Evolutionary conservation across 2,329 filamentous ascomycete genomes (phyloP).

Genomic region (Paraconiothyrium brasiliense): DNA sequence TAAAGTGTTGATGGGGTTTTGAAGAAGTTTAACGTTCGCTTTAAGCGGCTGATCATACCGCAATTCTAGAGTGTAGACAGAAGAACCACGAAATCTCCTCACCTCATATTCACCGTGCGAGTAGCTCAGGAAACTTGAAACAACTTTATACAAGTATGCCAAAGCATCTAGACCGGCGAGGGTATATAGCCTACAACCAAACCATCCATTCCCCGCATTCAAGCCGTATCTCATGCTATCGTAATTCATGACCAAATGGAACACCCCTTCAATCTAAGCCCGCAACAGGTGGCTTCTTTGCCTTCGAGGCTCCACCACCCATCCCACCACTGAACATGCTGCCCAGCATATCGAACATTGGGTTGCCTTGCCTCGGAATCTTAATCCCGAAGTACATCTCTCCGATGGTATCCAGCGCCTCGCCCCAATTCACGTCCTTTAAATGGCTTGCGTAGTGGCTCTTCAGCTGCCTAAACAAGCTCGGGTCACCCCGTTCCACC

Average conservation of each 20-base stretch:
- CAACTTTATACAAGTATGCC: conserved; percentile 4
- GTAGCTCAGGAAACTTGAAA: neutral
- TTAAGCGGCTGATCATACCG: neutral
- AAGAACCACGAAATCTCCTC: neutral
- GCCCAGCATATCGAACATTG: conserved; percentile 97
- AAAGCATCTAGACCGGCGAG: conserved; percentile 2
- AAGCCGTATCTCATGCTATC: conserved; percentile 17
- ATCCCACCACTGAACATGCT: conserved; percentile 81
- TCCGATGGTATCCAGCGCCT: conserved; percentile 81
- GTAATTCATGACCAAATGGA: conserved; percentile 8
- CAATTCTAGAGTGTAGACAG: neutral
- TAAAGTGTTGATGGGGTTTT: conserved; percentile 19
- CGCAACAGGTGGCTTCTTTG: conserved; percentile 53
- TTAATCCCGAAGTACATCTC: conserved; percentile 97
- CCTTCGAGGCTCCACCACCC: conserved; percentile 59
- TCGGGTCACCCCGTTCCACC: conserved; percentile 78
- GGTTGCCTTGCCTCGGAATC: conserved; percentile 88
- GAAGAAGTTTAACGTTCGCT: neutral
- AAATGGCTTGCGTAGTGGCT: conserved; percentile 83
- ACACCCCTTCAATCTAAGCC: conserved; percentile 45
- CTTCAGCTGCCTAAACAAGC: conserved; percentile 83
- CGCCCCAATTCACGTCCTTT: conserved; percentile 82
- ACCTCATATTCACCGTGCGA: neutral
- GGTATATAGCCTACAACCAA: conserved; percentile 4
- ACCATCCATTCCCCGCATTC: conserved; percentile 5